Conservation (phyloP, 148 eudicot species). For the Rhododendron henanense region DNA sequence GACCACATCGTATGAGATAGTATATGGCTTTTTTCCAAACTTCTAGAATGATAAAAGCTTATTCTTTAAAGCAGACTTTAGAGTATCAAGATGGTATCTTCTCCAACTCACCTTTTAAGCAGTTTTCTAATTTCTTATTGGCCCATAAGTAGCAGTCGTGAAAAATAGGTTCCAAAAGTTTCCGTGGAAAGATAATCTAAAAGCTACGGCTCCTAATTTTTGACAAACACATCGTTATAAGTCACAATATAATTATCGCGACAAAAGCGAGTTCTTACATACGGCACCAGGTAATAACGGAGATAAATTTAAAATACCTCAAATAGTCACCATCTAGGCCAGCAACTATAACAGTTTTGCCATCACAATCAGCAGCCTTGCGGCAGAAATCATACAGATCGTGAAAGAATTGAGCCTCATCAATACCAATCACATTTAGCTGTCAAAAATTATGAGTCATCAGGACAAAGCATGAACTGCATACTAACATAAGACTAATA, state of each 20-base stretch:
- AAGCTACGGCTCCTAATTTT: neutral
- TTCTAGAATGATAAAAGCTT: neutral
- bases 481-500: no score
- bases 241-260: neutral
- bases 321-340: slow-evolving; percentile 92
- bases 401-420: slow-evolving; percentile 92
- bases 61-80: neutral
- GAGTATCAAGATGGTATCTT: neutral
- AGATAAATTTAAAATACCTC: slow-evolving; percentile 37
- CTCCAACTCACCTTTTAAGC: neutral
- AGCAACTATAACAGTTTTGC: slow-evolving; percentile 73
- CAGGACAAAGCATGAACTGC: neutral
- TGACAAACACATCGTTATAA: neutral
- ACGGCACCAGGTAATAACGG: neutral
- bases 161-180: neutral
- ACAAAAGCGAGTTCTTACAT: neutral
- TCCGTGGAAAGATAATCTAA: neutral
- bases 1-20: neutral
- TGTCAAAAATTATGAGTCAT: slow-evolving; percentile 19
- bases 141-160: neutral
- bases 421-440: slow-evolving; percentile 90
- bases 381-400: slow-evolving; percentile 86
- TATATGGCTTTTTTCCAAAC: neutral
- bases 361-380: slow-evolving; percentile 75
- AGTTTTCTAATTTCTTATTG: neutral